A percentile compares a stretch with the other conserved stretches of the same genome.
Evolutionary conservation across 2,329 filamentous ascomycete genomes (phyloP).

Genomic region (Rugonectria rugulosa): DNA sequence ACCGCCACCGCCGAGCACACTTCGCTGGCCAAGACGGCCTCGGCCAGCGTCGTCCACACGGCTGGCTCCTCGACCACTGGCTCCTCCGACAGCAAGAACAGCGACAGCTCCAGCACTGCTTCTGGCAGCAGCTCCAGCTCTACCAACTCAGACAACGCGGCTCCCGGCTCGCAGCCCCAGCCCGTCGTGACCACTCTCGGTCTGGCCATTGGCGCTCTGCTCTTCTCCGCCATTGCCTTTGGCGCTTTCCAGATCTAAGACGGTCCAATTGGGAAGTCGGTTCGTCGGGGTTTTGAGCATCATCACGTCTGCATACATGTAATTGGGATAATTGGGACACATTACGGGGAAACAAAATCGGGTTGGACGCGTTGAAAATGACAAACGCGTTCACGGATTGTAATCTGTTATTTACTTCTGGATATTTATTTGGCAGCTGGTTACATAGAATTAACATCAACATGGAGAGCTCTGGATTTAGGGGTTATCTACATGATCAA

Average conservation of each 20-base stretch:
- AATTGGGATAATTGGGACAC: conserved; percentile 5
- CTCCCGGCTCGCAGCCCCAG: conserved; percentile 30
- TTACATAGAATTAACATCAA: conserved; percentile 1
- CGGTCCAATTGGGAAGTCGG: not conserved
- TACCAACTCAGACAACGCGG: conserved; percentile 31
- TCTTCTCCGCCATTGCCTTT: conserved; percentile 44
- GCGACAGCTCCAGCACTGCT: conserved; percentile 14
- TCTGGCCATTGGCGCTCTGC: conserved; percentile 45
- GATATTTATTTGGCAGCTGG: not conserved
- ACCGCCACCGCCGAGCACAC: conserved; percentile 41
- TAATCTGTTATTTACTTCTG: not conserved
- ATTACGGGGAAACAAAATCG: not conserved
- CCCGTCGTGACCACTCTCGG: conserved; percentile 42
- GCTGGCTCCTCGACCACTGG: conserved; percentile 19
- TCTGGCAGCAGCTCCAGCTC: conserved; percentile 17
- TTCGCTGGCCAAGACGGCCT: conserved; percentile 37
- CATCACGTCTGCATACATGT: not conserved
- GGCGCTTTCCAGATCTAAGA: conserved; percentile 38
- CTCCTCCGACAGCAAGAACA: conserved; percentile 7
- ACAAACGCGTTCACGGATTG: not conserved
- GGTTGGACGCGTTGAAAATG: not conserved
- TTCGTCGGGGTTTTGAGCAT: not conserved
- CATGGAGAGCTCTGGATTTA: not conserved
- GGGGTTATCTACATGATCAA: not conserved
- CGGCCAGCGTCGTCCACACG: conserved; percentile 42